Percentiles rank a stretch among this genome's conserved stretches.
Conservation (phyloP, 306 rosid genomes). For the Cotoneaster glaucophyllus region DNA sequence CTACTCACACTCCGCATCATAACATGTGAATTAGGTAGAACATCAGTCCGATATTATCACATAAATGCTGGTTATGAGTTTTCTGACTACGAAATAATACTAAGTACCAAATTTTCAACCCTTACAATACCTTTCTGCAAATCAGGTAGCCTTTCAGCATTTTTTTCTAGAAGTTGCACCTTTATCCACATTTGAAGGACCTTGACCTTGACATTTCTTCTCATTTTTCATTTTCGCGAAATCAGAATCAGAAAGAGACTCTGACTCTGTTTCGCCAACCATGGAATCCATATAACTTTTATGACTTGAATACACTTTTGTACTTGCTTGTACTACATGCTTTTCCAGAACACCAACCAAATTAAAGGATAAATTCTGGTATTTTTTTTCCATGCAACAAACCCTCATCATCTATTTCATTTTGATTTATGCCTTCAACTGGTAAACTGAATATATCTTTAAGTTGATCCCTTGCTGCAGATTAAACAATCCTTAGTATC, state of each 20-base stretch:
- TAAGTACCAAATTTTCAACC: neutral
- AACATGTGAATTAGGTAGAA: neutral
- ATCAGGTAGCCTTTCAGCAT: neutral
- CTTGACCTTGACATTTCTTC: neutral
- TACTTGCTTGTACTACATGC: neutral
- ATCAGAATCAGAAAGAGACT: neutral
- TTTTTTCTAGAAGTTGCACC: neutral
- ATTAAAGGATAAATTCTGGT: neutral
- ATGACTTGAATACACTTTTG: no score
- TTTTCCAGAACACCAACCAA: constrained; percentile 5
- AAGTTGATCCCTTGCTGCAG: neutral
- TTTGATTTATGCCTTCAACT: no score
- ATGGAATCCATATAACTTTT: neutral
- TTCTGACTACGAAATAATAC: neutral
- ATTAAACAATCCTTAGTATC: neutral
- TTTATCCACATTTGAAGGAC: neutral
- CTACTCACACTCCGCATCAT: neutral
- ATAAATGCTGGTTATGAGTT: no score
- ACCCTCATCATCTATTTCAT: neutral
- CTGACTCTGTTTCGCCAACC: neutral
- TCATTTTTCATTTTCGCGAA: neutral
- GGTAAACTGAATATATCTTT: neutral
- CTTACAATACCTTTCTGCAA: neutral
- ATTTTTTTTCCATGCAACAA: neutral
- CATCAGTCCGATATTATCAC: neutral